Base-by-base conservation (phyloP, 257 asterid genomes). In the Capsicum pubescens region DNA sequence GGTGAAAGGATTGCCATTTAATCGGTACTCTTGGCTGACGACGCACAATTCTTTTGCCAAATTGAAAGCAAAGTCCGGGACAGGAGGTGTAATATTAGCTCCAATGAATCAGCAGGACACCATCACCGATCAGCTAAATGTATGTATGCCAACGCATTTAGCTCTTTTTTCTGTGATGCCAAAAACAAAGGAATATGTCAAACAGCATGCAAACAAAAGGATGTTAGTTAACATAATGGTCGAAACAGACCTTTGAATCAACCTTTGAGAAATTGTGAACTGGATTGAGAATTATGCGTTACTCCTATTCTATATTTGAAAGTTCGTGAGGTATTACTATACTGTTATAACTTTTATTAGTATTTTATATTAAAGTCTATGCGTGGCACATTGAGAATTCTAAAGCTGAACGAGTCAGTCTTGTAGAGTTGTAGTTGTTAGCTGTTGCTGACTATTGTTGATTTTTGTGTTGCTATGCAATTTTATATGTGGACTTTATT, bases 71-170 rank as follows among this genome's bases (percentile, higher is more conserved):
- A 91, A 60, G 81, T 96, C 98, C n/a, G 88, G 93, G 42, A 93
- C 97, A 0, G 97, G 98, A 39, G 82, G 91, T 82, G 85, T 90
- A 21, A 89, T 93, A 81, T 67, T 96, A 80, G 83, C 98, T 57
- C 95, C 97, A 7, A 84, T 85, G 84, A 96, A 94, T 86, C 98
- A 94, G 87, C 99, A 96, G 89, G 99, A 96, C 91, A 88, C 98
- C 88, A 78, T 96, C 52, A 91, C 98, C 48, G 85, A 87, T 83
- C 99, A 94, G 92, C 98, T 96, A 84, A 87, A 90, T 8, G 98
- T 95, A 88, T 52, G 64, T 77, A 26, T 52, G 50, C 60, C 15
- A 0, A 69, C 4, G 55, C 2, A 1, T 39, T 69, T 15, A 15
- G 48, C 7, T 68, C 26, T 68, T 36, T 36, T 36, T 64, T 3